Evolutionary conservation across 768 basidiomycete genomes (phyloP), one percentile per base, ranked within the genome.

Genomic region (Suillus ampliporus): DNA sequence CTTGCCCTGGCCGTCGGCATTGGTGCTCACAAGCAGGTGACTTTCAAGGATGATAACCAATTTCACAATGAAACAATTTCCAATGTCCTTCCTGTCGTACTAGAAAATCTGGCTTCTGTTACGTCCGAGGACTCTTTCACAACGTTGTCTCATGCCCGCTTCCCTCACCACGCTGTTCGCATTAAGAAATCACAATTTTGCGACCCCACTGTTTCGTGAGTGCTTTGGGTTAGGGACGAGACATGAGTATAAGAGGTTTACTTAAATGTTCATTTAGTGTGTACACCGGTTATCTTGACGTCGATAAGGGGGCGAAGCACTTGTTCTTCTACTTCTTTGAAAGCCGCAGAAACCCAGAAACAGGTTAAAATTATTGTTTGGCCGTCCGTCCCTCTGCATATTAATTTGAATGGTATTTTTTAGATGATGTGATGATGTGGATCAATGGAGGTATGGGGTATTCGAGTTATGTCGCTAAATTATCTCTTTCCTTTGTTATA

Each of bases 361-460:
- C 68, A 35, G 80, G 80, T 82, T 51, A 58, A 31, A 54, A 21
- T 58, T 19, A 15, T 51, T 6, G 31, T 35, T 58, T 17, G 11
- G 37, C 35, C 15, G 14, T 31, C 31, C 31, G n/a, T 26, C 13
- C 8, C 17, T 37, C 37, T 28, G 4, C 41, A 13, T 3, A 19
- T 40, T 21, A 4, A 15, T 15, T 40, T 19, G 31, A 14, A 63
- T 35, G 15, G 19, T 38, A 4, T 1, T 13, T 48, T 51, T 9
- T 50, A 80, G 89, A 89, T 68, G 86, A 88, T 73, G 83, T 88
- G 31, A 80, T 89, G 76, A 86, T 89, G 84, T 89, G 88, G 87
- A 88, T 88, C 47, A 88, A 88, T 57, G 88, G 86, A 74, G 87
- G 74, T 76, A 75, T 76, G 35, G 78, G 77, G n/a, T 28, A 34